phyloP scores from a whole-genome alignment of 2,329 filamentous ascomycete genomes.

The Trichophyton simii region DNA sequence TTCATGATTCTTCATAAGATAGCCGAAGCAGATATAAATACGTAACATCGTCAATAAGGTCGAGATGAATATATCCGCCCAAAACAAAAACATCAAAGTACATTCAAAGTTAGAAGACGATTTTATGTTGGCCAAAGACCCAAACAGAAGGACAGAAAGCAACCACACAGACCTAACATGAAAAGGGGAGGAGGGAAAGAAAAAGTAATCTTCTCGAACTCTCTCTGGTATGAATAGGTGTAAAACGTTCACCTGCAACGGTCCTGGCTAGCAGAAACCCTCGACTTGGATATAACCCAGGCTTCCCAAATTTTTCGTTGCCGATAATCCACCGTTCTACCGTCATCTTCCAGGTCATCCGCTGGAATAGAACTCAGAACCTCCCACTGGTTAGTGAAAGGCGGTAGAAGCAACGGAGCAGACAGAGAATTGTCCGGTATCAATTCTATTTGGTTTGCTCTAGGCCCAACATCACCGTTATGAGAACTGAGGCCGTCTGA shows the following conservation, averaged over 20 bases:
- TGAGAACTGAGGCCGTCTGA: constrained; percentile 15
- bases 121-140: not conserved
- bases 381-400: constrained; percentile 14
- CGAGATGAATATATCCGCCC: not conserved
- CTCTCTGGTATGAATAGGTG: not conserved
- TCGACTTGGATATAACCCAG: constrained; percentile 24
- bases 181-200: not conserved
- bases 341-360: constrained; percentile 29
- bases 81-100: not conserved
- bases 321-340: constrained; percentile 21
- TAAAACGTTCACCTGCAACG: not conserved
- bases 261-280: not conserved
- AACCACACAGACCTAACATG: not conserved
- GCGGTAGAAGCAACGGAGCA: constrained; percentile 9
- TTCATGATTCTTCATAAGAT: not conserved
- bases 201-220: not conserved
- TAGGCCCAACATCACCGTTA: constrained; percentile 14
- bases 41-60: not conserved
- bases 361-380: constrained; percentile 19
- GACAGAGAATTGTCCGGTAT: constrained; percentile 13
- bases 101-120: not conserved
- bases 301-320: constrained; percentile 28
- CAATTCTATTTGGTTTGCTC: constrained; percentile 14
- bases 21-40: not conserved
- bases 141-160: not conserved